phyloP scores from a whole-genome alignment of 495 filamentous ascomycete species.

The Penicillium odoratum region DNA sequence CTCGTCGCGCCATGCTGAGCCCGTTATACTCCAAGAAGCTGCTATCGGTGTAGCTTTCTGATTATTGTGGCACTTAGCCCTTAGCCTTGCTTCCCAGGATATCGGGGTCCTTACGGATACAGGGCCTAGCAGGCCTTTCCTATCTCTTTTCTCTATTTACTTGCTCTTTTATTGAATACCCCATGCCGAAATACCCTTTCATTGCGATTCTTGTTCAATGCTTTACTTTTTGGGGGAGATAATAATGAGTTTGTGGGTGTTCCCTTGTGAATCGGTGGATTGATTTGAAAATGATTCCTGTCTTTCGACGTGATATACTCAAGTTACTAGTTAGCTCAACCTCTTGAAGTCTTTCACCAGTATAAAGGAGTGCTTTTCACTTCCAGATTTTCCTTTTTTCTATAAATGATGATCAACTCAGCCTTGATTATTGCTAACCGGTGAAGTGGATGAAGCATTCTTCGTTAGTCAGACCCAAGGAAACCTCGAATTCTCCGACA shows the following conservation, averaged over 20 bases:
- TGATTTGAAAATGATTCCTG: background rate
- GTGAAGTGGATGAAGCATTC: background rate
- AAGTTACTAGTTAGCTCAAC: background rate
- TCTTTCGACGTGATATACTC: background rate
- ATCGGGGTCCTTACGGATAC: background rate
- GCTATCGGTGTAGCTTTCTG: conserved; percentile 42
- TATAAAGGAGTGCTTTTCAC: background rate
- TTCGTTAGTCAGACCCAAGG: background rate
- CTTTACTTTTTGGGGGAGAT: background rate
- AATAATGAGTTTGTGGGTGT: background rate
- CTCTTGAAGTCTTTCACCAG: background rate
- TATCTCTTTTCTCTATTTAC: background rate
- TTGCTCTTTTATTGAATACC: background rate
- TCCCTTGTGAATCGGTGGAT: background rate
- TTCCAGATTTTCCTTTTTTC: background rate
- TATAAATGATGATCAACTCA: no score
- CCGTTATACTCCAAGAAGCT: conserved; percentile 23
- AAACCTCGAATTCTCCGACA: no score
- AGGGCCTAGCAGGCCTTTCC: background rate
- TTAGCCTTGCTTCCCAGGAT: background rate
- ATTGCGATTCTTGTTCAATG: background rate
- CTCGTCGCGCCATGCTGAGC: conserved; percentile 22
- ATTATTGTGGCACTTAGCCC: background rate
- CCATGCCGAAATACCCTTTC: background rate
- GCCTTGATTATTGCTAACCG: no score